Evolutionary conservation across 169 alveolate genomes (phyloP), one percentile per base, ranked within the genome.

Genomic region (Plasmodium vinckei): DNA sequence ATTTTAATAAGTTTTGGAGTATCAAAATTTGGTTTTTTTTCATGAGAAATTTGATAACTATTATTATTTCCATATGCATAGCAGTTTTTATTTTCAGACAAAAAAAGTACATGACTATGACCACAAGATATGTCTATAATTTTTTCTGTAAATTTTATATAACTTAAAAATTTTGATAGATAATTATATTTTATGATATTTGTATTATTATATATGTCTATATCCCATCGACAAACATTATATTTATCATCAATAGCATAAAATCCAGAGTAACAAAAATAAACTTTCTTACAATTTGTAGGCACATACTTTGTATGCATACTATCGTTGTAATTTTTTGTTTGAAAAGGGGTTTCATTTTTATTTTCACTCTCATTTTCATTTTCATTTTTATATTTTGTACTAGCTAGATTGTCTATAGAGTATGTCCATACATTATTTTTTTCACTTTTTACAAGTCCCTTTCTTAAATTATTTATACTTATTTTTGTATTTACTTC

Each of bases 11-110:
- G 17, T 21, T 53, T 15, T 0, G 89, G 89, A 13, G 65, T 33
- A 15, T 69, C 42, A 60, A 9, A 79, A 65, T 65, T 64, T 65
- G 4, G 9, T 39, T 21, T 54, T 79, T 79, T 67, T 27, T 79
- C 21, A 33, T 59, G 12, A 23, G 47, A 53, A 9, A 79, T 54
- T 54, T 79, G 89, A 49, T 79, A 79, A n/a, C 0, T 39, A 47
- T 79, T 49, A 54, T 79, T 79, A 33, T 72, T 17, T 5, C 89
- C 89, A 19, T 49, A 33, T n/a, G 71, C 89, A 67, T 79, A 79
- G 51, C 89, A 79, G 15, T 79, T 79, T 79, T 79, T 79, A 65
- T 60, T 25, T 65, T 27, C 4, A 6, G 89, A 46, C 49, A 79
- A 44, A 79, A 79, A 67, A 47, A 79, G 89, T 12, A 82, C 56